Base-by-base conservation (phyloP, 345 rosid species). In the Syzygium aqueum region DNA sequence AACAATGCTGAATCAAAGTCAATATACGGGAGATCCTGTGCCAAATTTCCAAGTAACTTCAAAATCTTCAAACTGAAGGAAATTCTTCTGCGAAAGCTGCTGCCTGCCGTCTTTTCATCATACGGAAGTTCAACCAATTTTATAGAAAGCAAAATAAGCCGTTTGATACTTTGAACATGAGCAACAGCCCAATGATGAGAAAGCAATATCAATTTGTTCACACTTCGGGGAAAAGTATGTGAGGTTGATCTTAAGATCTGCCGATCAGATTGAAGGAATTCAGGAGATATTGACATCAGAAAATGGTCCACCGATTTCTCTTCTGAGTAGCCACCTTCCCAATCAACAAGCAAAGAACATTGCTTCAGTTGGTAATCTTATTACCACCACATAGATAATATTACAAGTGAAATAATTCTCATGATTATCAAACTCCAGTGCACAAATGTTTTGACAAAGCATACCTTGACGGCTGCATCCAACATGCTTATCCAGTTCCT, bases 151-250 rank as follows among this genome's bases (percentile, higher is more conserved):
- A 90, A 88, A 86, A 96, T 88, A 65, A 97, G 94, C 87, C 97
- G 93, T 86, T 85, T 89, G 85, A 94, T 90, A 86, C 94, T 94
- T 86, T 90, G 92, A 73, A 93, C 87, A 86, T 97, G 99, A 88
- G 92, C 92, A 90, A 95, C 92, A 78, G 98, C 98, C 95, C 96
- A 95, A 88, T 96, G 99, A 90, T 94, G 98, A 85, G 92, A 93
- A 53, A 94, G 89, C 89, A 93, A 95, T 85, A 91, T 90, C 89
- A 95, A 90, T 84, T 89, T 92, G 89, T 94, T 91, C 90, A 87
- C 85, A 91, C 94, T 93, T 86, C 92, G 93, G 87, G 87, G 93
- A 73, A 89, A 86, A 87, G 90, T 33, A 85, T 93, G 88, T 65
- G 90, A 91, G 67, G 56, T 87, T 43, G 88, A 90, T 61, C 93